These are phyloP conservation scores for Rhizopogon rudus DNA, from an alignment of 768 basidiomycete genomes.

Conservation along the genomic window DNA sequence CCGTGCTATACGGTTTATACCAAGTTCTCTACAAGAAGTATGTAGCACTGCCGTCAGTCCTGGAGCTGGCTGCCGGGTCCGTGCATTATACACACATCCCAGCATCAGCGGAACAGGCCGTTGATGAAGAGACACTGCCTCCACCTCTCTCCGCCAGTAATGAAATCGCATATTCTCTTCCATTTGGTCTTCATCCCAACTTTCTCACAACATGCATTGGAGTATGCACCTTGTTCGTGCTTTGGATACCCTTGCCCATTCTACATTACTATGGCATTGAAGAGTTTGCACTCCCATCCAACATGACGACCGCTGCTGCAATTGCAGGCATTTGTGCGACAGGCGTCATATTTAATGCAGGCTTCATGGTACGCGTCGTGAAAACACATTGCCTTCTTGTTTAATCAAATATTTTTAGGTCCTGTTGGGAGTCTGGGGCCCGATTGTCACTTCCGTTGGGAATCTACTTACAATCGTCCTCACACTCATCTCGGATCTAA, in stretches of 20 bases:
- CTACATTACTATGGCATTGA: constrained; percentile 66
- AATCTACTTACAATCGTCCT: constrained; percentile 93
- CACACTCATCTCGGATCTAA: constrained; percentile 73
- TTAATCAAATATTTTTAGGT: constrained; percentile 38
- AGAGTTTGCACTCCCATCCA: constrained; percentile 58
- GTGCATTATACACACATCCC: constrained; percentile 42
- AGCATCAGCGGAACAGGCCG: constrained; percentile 27
- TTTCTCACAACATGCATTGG: constrained; percentile 79
- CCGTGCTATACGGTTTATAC: constrained; percentile 69
- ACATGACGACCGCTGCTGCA: constrained; percentile 37
- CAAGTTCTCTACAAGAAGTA: constrained; percentile 85
- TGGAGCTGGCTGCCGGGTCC: constrained; percentile 39
- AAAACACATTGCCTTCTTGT: neutral
- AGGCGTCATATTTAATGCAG: constrained; percentile 80
- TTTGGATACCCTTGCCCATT: constrained; percentile 79
- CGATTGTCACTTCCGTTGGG: constrained; percentile 83
- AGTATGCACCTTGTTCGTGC: constrained; percentile 58
- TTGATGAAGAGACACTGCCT: constrained; percentile 14
- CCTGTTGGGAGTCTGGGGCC: constrained; percentile 82
- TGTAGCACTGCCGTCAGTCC: constrained; percentile 63
- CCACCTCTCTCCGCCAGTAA: constrained; percentile 15
- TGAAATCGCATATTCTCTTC: constrained; percentile 49
- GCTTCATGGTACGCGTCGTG: constrained; percentile 63
- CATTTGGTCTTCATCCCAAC: constrained; percentile 85
- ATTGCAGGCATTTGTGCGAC: constrained; percentile 65